A percentile compares a stretch with the other conserved stretches of the same genome.
phyloP scores from a whole-genome alignment of 345 rosid species.

The Euphorbia lathyris region DNA sequence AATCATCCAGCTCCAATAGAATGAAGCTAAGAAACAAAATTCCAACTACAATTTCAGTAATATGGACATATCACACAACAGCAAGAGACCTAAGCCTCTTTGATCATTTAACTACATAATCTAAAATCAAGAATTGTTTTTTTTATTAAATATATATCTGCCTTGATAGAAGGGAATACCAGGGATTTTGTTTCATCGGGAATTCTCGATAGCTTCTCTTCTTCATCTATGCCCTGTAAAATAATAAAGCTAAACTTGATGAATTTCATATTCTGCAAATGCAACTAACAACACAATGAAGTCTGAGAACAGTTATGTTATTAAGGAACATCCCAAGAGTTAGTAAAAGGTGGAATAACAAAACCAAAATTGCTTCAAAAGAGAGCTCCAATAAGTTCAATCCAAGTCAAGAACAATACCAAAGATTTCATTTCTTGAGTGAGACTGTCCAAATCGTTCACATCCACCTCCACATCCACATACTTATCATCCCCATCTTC shows the following conservation, averaged over 20 bases:
- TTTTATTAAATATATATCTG: too few relatives aligned
- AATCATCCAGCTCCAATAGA: neutral
- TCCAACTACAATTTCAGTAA: too few relatives aligned
- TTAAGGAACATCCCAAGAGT: too few relatives aligned
- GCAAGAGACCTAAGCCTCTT: neutral
- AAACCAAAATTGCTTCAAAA: neutral
- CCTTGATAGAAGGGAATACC: conserved; percentile 1
- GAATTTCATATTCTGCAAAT: neutral
- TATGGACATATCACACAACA: neutral
- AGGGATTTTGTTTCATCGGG: conserved; percentile 5
- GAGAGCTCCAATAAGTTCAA: neutral
- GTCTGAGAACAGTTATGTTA: neutral
- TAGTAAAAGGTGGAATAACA: neutral
- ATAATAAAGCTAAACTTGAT: neutral
- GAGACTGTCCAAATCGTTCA: conserved; percentile 23
- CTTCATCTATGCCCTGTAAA: conserved; percentile 10
- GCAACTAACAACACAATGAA: neutral
- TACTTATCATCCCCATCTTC: neutral
- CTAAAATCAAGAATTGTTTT: too few relatives aligned
- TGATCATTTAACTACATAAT: neutral
- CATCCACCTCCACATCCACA: conserved; percentile 31
- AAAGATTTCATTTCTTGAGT: conserved; percentile 43
- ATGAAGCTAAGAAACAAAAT: neutral
- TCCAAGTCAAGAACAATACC: conserved; percentile 30
- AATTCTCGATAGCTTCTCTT: conserved; percentile 9